phyloP scores from a whole-genome alignment of 2,329 filamentous ascomycete species.

The Nothopassalora personata region DNA sequence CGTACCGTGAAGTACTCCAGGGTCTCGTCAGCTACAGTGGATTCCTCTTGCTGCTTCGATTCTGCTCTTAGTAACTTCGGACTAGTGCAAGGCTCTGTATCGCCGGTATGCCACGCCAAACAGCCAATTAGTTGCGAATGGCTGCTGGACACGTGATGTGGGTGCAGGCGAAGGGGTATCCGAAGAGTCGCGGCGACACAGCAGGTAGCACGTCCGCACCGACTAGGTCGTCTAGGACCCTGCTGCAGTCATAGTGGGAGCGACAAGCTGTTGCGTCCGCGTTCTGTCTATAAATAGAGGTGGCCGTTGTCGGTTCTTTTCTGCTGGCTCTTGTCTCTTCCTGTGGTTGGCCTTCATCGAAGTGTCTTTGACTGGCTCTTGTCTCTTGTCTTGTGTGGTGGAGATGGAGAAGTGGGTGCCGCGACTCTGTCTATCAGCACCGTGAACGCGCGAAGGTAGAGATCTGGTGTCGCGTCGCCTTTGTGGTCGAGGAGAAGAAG shows the following conservation, averaged over 20 bases:
- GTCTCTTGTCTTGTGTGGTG: background rate
- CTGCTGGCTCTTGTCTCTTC: background rate
- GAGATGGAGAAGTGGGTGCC: background rate
- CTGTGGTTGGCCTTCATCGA: background rate
- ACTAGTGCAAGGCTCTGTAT: background rate
- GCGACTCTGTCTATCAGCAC: background rate
- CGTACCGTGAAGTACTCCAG: background rate
- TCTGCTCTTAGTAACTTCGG: background rate
- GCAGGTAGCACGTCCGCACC: background rate
- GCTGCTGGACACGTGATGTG: background rate
- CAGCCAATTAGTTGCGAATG: background rate
- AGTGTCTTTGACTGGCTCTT: background rate
- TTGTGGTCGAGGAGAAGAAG: background rate
- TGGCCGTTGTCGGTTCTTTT: background rate
- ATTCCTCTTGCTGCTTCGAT: background rate
- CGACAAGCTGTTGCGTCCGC: background rate
- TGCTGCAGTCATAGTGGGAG: background rate
- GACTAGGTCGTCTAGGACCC: background rate
- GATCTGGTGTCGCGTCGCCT: background rate
- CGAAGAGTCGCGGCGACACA: background rate
- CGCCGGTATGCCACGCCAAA: background rate
- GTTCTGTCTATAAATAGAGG: background rate
- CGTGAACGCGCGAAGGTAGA: background rate
- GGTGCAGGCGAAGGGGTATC: background rate
- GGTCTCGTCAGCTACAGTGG: background rate